Base-by-base conservation (phyloP, 2,329 filamentous ascomycete species). In the Penicillium sp. region DNA sequence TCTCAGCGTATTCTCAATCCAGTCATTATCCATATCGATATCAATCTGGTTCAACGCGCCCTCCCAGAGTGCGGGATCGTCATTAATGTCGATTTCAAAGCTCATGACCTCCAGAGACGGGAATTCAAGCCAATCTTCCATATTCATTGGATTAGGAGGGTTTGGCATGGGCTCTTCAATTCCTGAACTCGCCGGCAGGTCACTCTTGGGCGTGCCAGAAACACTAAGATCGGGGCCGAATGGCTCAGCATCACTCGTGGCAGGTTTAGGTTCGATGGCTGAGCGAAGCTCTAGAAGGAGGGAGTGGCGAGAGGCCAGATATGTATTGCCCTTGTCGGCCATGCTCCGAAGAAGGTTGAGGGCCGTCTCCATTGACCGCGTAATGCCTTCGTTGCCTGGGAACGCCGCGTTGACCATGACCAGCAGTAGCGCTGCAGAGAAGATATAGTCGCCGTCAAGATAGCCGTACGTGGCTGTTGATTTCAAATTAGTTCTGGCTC, bases 381-480 rank as follows among this genome's bases (percentile, higher is more conserved):
- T 73, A 64, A 81, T 82, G 22, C 72, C 68, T 6, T 76, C 66
- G 53, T 80, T 77, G 31, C 73, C 68, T 0, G 83, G 83, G 58
- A 86, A 84, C 1, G 82, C 79, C 10, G 80, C 78, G 67, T 82
- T 83, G 20, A 83, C 80, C 79, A 85, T 83, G 25, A 85, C 80
- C 5, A 86, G 76, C 2, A 85, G 76, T 11, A 85, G 78, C 11
- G 82, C 79, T 1, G 83, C 82, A 0, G 81, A 83, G 64, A 85
- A 84, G 25, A 80, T 78, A 64, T 85, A 83, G 60, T 86, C 83
- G 15, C 81, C 80, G 59, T 86, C 83, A 75, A 85, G 83, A 67
- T 84, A 86, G 25, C 83, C 83, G 64, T 83, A 85, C 0, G 83
- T 85, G 20, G 83, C 81, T 78, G 55, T 45, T 39, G 12, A 48